These are phyloP conservation scores for Epichloe uncinata DNA, from an alignment of 2,329 filamentous ascomycete genomes.

Conservation along the genomic window DNA sequence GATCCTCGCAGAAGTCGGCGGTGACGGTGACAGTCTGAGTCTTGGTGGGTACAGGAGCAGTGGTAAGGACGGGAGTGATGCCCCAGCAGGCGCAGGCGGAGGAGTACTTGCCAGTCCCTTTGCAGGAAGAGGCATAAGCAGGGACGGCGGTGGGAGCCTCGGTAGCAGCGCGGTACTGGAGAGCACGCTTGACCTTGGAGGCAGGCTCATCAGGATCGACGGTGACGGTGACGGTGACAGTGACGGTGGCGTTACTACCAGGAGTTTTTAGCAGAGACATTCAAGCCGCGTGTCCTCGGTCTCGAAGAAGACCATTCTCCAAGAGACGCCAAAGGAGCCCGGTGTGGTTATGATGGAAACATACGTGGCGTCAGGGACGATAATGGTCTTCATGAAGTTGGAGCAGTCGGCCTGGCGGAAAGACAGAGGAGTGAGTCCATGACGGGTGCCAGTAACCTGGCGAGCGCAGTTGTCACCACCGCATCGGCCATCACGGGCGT, in stretches of 20 bases:
- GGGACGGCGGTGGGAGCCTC: slow-evolving; percentile 21
- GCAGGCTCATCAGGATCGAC: slow-evolving; percentile 19
- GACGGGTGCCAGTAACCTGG: slow-evolving; percentile 29
- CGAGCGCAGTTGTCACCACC: slow-evolving; percentile 33
- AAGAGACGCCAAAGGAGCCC: background rate
- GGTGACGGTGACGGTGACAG: slow-evolving; percentile 25
- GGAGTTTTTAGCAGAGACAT: background rate
- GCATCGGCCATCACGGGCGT: slow-evolving; percentile 21
- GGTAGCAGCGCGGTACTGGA: slow-evolving; percentile 19
- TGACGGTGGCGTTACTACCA: slow-evolving; percentile 23
- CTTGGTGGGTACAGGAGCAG: slow-evolving; percentile 24
- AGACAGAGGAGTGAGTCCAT: slow-evolving; percentile 20
- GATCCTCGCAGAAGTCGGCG: slow-evolving; percentile 27
- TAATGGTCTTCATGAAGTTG: slow-evolving; percentile 26
- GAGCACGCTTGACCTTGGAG: slow-evolving; percentile 16
- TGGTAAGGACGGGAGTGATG: slow-evolving; percentile 25
- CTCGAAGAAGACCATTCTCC: background rate
- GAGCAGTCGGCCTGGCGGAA: slow-evolving; percentile 27
- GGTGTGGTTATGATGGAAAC: slow-evolving; percentile 7
- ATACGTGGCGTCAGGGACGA: slow-evolving; percentile 28
- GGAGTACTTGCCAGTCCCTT: slow-evolving; percentile 21
- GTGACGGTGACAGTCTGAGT: slow-evolving; percentile 29
- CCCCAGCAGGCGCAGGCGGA: slow-evolving; percentile 33
- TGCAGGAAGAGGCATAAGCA: slow-evolving; percentile 27
- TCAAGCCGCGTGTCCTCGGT: background rate